A percentile compares a stretch with the other conserved stretches of the same genome.
Conservation (phyloP, 2,329 filamentous ascomycete species). For the Teratosphaeria epicoccoides region DNA sequence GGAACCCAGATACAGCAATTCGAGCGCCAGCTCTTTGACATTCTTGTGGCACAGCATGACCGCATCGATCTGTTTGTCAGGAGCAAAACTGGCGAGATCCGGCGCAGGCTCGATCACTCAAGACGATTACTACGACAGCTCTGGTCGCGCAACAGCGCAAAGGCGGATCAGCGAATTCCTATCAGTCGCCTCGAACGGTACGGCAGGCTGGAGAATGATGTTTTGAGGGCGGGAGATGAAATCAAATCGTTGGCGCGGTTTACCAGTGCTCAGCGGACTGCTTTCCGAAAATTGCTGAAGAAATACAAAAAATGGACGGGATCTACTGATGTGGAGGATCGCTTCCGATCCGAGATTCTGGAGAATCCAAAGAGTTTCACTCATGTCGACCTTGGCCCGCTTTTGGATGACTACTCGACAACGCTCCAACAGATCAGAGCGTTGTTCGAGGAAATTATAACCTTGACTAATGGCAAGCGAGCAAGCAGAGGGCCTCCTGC, state of each 20-base stretch:
- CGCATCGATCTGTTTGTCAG: constrained; percentile 67
- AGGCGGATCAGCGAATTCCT: constrained; percentile 27
- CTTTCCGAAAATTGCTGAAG: constrained; percentile 73
- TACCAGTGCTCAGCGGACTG: constrained; percentile 60
- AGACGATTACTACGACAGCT: constrained; percentile 21
- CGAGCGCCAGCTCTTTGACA: constrained; percentile 57
- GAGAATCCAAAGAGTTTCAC: constrained; percentile 61
- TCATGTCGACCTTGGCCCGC: constrained; percentile 49
- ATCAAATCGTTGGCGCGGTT: constrained; percentile 62
- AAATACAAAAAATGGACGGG: constrained; percentile 86
- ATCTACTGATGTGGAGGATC: constrained; percentile 51
- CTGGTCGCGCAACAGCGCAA: constrained; percentile 9
- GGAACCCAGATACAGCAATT: constrained; percentile 39
- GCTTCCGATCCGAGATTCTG: constrained; percentile 58
- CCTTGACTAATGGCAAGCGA: constrained; percentile 6
- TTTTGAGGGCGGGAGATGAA: constrained; percentile 56
- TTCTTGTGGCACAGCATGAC: constrained; percentile 64
- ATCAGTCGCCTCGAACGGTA: constrained; percentile 40
- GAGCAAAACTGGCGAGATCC: constrained; percentile 71
- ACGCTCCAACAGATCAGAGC: constrained; percentile 36
- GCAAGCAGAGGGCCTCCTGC: neutral
- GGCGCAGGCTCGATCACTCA: constrained; percentile 45
- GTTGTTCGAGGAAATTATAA: constrained; percentile 29
- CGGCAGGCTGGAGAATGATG: constrained; percentile 40
- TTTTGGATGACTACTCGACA: constrained; percentile 40